phyloP scores from a whole-genome alignment of 306 rosid genomes.

The Sechiopsis laciniata region DNA sequence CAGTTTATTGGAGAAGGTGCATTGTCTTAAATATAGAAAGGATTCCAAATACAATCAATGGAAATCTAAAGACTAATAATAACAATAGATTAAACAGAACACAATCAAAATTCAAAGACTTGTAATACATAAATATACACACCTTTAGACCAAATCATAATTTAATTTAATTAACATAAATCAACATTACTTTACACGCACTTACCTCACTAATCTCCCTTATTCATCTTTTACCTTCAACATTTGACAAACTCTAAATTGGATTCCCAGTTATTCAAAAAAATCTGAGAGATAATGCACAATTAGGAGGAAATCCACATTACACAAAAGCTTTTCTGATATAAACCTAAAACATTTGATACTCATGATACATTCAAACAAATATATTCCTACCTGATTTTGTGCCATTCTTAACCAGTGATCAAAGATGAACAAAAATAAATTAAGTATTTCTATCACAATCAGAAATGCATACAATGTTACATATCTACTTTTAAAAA shows the following conservation, averaged over 20 bases:
- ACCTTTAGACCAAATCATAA: too few relatives aligned
- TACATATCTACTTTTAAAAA: background rate
- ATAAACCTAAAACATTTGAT: background rate
- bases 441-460: background rate
- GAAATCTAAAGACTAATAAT: too few relatives aligned
- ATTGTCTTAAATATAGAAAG: too few relatives aligned
- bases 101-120: too few relatives aligned
- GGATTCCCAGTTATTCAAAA: background rate
- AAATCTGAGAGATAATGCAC: background rate
- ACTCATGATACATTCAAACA: constrained; percentile 7
- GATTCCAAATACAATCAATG: too few relatives aligned
- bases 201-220: background rate
- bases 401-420: constrained; percentile 6
- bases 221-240: background rate
- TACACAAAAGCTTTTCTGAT: background rate
- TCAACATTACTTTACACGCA: background rate
- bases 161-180: background rate
- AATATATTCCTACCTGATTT: background rate
- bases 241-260: background rate
- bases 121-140: too few relatives aligned
- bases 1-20: too few relatives aligned
- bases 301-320: constrained; percentile 2
- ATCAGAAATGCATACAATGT: constrained; percentile 3
- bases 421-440: background rate
- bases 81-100: too few relatives aligned